Conservation (phyloP, 1,284 basidiomycete species). For the Moesziomyces sp. region DNA sequence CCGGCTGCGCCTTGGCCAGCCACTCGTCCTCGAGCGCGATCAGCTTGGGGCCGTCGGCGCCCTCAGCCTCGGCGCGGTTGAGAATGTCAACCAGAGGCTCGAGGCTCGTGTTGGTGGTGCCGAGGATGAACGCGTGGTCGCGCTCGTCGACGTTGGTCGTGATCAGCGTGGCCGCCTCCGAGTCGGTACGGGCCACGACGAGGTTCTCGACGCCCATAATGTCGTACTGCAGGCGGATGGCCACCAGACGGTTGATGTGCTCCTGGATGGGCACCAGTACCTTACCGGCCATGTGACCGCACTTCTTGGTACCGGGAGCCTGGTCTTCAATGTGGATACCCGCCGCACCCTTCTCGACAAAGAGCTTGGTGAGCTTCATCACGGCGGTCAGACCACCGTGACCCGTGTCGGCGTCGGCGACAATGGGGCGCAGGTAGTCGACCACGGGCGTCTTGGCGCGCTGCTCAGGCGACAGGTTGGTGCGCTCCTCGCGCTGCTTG, state of each 20-base stretch:
- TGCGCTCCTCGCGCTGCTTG: conserved; percentile 71
- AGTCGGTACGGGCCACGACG: conserved; percentile 80
- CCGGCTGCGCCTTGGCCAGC: conserved; percentile 79
- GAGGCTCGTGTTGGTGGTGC: conserved; percentile 80
- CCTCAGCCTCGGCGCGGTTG: conserved; percentile 82
- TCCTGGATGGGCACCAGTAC: conserved; percentile 77
- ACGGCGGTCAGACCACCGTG: conserved; percentile 93
- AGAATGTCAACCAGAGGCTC: conserved; percentile 82
- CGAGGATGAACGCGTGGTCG: conserved; percentile 96
- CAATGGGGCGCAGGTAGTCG: conserved; percentile 70
- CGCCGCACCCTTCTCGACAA: conserved; percentile 88
- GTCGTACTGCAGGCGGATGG: conserved; percentile 81
- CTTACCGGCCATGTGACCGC: conserved; percentile 78
- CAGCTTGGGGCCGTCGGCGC: conserved; percentile 81
- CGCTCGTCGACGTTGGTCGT: conserved; percentile 95
- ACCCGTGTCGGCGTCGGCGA: conserved; percentile 72
- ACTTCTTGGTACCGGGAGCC: conserved; percentile 82
- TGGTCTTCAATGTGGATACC: conserved; percentile 93
- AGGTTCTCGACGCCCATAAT: conserved; percentile 83
- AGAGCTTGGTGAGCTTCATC: conserved; percentile 94
- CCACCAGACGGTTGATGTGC: conserved; percentile 82
- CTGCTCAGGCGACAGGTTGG: conserved; percentile 77
- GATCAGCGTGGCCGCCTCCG: conserved; percentile 93
- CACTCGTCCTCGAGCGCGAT: conserved; percentile 90
- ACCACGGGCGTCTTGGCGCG: conserved; percentile 68